Evolutionary conservation across 768 basidiomycete genomes (phyloP).

Genomic region (Mrakia blollopis): DNA sequence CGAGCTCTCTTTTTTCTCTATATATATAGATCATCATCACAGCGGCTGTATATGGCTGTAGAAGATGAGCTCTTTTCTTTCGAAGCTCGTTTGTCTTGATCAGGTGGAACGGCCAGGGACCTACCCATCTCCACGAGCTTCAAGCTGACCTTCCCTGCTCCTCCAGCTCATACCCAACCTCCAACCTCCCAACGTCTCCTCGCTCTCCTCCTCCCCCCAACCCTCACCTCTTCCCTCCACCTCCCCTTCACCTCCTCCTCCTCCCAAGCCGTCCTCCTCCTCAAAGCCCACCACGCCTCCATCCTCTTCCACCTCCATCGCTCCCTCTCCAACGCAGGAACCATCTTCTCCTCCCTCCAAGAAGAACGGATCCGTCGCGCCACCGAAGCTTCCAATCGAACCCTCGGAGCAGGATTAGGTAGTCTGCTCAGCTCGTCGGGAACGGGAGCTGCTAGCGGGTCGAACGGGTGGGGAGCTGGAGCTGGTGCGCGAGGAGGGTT

Average conservation of each 20-base stretch:
- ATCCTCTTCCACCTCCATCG: constrained; percentile 87
- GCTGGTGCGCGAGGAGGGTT: neutral
- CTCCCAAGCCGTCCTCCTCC: constrained; percentile 51
- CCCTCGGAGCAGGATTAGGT: constrained; percentile 10
- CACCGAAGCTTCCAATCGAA: constrained; percentile 51
- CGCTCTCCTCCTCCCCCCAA: constrained; percentile 52
- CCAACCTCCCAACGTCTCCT: constrained; percentile 32
- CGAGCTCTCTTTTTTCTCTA: too few relatives aligned
- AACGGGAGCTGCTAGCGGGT: neutral
- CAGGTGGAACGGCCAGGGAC: neutral
- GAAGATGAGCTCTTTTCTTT: neutral
- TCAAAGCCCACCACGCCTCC: constrained; percentile 83
- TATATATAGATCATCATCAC: too few relatives aligned
- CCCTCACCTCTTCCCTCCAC: constrained; percentile 65
- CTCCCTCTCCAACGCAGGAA: constrained; percentile 70
- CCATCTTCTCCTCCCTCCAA: constrained; percentile 79
- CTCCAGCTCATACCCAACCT: constrained; percentile 34
- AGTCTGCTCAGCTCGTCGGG: neutral
- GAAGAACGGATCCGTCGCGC: constrained; percentile 88
- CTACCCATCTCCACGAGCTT: neutral
- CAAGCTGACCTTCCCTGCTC: constrained; percentile 16
- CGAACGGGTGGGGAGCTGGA: neutral
- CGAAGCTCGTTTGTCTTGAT: too few relatives aligned
- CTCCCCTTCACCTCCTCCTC: constrained; percentile 52
- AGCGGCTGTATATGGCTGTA: too few relatives aligned